Evolutionary conservation across 106 monocot species (phyloP).

Genomic region (Narthecium ossifragum): DNA sequence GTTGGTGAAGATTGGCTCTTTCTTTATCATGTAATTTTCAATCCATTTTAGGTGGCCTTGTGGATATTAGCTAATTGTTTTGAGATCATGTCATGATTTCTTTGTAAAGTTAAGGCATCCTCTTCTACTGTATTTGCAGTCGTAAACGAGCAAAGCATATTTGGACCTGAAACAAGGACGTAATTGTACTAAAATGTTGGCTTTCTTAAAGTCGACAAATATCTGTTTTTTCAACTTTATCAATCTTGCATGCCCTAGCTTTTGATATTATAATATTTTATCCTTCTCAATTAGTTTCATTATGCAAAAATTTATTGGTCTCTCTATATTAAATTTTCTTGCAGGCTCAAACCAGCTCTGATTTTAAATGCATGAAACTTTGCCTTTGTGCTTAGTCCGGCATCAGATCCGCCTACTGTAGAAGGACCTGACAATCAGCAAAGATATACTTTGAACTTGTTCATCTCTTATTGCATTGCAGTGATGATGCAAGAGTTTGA

Average conservation of each 20-base stretch:
- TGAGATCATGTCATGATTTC: too few species aligned
- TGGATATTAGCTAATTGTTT: too few species aligned
- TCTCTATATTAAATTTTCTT: background rate
- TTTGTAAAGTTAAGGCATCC: too few species aligned
- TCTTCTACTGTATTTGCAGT: too few species aligned
- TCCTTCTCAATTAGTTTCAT: too few species aligned
- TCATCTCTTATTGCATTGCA: background rate
- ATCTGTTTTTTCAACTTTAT: background rate
- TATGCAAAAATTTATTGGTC: background rate
- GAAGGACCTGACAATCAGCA: background rate
- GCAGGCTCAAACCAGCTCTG: conserved; percentile 29
- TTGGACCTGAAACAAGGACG: background rate
- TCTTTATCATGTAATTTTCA: too few species aligned
- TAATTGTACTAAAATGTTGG: background rate
- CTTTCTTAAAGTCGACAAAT: background rate
- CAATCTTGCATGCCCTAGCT: too few species aligned
- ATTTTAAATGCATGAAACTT: conserved; percentile 31
- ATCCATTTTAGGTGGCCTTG: too few species aligned
- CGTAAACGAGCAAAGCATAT: background rate
- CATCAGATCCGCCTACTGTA: background rate
- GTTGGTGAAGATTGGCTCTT: too few species aligned
- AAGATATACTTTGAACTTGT: background rate
- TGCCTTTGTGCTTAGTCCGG: conserved; percentile 7
- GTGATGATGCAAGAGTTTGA: conserved; percentile 21
- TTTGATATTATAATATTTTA: too few species aligned